Evolutionary conservation across 192 early-diverging fungal species (phyloP).

Genomic region (Entrophospora sp.): DNA sequence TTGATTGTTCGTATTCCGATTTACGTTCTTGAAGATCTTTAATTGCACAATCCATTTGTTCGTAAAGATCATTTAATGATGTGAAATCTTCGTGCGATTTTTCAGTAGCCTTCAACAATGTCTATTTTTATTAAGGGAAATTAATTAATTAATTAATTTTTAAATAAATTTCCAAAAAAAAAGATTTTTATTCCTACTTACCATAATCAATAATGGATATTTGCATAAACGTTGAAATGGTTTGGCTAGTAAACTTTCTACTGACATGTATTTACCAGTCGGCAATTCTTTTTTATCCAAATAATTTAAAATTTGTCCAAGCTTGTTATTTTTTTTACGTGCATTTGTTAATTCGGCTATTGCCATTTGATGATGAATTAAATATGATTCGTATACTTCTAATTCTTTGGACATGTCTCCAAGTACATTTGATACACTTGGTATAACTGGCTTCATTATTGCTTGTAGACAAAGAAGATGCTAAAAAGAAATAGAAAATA

Average conservation of each 20-base stretch:
- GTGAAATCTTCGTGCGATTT: neutral
- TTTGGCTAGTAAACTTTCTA: slow-evolving; percentile 9
- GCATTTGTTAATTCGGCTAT: slow-evolving; percentile 11
- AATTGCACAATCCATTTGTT: slow-evolving; percentile 7
- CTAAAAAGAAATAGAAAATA: neutral
- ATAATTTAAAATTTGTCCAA: slow-evolving; percentile 8
- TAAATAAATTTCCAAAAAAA: neutral
- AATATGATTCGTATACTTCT: neutral
- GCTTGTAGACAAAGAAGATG: slow-evolving; percentile 7
- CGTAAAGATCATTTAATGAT: neutral
- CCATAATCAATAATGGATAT: slow-evolving; percentile 15
- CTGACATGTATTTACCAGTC: neutral
- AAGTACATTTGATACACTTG: slow-evolving; percentile 8
- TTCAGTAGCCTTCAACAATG: neutral
- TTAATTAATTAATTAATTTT: too few species aligned
- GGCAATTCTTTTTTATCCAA: neutral
- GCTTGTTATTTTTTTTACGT: slow-evolving; percentile 4
- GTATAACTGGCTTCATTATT: slow-evolving; percentile 3
- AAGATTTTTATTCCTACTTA: neutral
- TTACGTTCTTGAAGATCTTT: slow-evolving; percentile 11
- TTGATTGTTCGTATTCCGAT: neutral
- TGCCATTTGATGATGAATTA: slow-evolving; percentile 2
- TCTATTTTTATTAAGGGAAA: neutral
- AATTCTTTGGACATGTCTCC: neutral
- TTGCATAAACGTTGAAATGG: slow-evolving; percentile 18